phyloP scores from a whole-genome alignment of 495 filamentous ascomycete species.

The Penicillium paxilli region DNA sequence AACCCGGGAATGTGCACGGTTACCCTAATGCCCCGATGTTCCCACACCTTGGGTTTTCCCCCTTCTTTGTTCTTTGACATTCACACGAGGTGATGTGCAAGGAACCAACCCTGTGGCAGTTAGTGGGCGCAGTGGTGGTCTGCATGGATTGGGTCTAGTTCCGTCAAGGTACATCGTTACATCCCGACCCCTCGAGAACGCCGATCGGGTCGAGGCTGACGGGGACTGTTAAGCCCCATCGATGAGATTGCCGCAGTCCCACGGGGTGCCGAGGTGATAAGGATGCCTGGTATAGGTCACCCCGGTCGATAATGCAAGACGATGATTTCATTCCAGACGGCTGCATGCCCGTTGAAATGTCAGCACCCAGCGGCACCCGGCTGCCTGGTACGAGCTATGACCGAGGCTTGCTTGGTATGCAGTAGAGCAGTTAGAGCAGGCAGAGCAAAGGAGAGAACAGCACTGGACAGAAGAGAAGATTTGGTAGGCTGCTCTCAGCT shows the following conservation, averaged over 20 bases:
- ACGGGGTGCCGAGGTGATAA: background rate
- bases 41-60: background rate
- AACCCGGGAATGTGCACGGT: slow-evolving; percentile 1
- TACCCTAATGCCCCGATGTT: background rate
- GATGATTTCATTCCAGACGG: slow-evolving; percentile 1
- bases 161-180: background rate
- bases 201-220: background rate
- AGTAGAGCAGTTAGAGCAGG: no score
- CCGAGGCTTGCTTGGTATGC: background rate
- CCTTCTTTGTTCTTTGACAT: background rate
- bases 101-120: background rate
- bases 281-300: background rate
- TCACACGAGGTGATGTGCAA: slow-evolving; percentile 2
- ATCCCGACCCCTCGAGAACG: background rate
- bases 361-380: slow-evolving; percentile 2
- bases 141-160: no score
- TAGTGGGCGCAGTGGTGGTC: background rate
- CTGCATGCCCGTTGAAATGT: slow-evolving; percentile 15
- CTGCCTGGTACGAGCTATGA: background rate
- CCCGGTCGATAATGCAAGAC: background rate
- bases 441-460: no score
- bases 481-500: no score
- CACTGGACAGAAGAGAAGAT: no score
- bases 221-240: no score
- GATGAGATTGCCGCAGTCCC: background rate